phyloP scores from a whole-genome alignment of 2,329 filamentous ascomycete species.

The Trichoderma sp. region DNA sequence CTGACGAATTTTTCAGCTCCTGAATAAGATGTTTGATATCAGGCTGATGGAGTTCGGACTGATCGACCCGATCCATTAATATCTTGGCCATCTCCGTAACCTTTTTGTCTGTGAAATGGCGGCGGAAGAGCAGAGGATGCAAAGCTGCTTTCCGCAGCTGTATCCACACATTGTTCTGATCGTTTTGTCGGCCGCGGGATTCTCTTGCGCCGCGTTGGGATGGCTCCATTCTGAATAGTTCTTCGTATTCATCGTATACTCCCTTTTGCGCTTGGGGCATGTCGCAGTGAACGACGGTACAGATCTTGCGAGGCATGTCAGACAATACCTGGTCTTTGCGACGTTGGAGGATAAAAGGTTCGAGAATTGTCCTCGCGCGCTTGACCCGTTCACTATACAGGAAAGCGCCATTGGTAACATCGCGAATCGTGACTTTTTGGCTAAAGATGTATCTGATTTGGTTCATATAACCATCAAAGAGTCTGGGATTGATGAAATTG shows the following conservation, averaged over 20 bases:
- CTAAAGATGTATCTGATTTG: constrained; percentile 87
- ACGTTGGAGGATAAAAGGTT: constrained; percentile 89
- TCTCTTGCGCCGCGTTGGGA: constrained; percentile 52
- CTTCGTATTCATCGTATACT: constrained; percentile 68
- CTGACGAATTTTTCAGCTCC: constrained; percentile 60
- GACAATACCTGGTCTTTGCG: constrained; percentile 91
- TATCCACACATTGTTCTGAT: constrained; percentile 76
- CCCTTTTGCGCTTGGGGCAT: constrained; percentile 71
- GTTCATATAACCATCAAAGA: constrained; percentile 77
- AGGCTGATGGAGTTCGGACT: constrained; percentile 55
- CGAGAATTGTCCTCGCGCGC: constrained; percentile 86
- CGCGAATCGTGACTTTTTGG: constrained; percentile 82
- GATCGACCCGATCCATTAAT: constrained; percentile 68
- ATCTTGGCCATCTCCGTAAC: constrained; percentile 77
- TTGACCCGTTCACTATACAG: constrained; percentile 85
- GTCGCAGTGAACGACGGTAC: constrained; percentile 77
- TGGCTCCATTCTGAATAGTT: constrained; percentile 65
- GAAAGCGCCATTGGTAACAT: constrained; percentile 77
- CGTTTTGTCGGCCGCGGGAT: constrained; percentile 50
- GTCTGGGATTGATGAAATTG: constrained; percentile 86
- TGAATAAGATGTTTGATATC: constrained; percentile 55
- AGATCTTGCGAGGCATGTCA: constrained; percentile 78
- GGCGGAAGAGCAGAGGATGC: constrained; percentile 84
- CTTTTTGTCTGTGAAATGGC: constrained; percentile 73
- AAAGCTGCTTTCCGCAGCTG: constrained; percentile 90